Evolutionary conservation across 352 stramenopile genomes (phyloP).

Genomic region (Globisporangium paroecandrum): DNA sequence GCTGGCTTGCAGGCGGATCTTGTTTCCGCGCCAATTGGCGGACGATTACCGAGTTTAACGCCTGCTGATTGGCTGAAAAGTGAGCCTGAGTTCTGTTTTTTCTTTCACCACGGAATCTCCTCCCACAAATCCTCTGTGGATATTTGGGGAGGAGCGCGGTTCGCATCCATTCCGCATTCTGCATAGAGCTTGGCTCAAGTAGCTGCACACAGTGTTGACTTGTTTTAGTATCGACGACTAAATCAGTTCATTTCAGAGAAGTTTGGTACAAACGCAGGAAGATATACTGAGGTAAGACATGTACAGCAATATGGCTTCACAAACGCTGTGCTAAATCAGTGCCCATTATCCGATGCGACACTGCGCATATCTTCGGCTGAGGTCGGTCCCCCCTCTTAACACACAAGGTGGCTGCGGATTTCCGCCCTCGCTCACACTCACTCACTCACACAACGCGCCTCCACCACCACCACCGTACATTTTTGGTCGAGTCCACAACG

Average conservation of each 20-base stretch:
- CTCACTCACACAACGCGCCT: too few relatives aligned
- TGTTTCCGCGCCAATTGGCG: background rate
- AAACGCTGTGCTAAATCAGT: background rate
- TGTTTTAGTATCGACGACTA: too few relatives aligned
- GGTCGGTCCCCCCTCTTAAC: background rate
- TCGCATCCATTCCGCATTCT: background rate
- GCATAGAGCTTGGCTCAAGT: background rate
- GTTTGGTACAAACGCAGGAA: too few relatives aligned
- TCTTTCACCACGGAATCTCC: background rate
- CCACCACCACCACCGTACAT: conserved; percentile 1
- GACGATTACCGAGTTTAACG: background rate
- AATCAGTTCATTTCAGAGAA: too few relatives aligned
- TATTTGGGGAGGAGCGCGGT: conserved; percentile 11
- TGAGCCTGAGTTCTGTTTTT: conserved; percentile 10
- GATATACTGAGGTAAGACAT: too few relatives aligned
- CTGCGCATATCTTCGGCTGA: background rate
- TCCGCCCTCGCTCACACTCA: background rate
- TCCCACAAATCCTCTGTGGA: conserved; percentile 2
- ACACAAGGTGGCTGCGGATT: conserved; percentile 5
- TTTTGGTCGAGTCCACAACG: background rate
- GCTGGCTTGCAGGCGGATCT: background rate
- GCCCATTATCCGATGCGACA: background rate
- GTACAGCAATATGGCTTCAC: background rate
- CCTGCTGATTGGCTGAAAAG: background rate
- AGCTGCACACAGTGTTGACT: background rate